Evolutionary conservation across 352 stramenopile genomes (phyloP), one percentile per base, ranked within the genome.

Genomic region (Peronosclerospora sorghi): DNA sequence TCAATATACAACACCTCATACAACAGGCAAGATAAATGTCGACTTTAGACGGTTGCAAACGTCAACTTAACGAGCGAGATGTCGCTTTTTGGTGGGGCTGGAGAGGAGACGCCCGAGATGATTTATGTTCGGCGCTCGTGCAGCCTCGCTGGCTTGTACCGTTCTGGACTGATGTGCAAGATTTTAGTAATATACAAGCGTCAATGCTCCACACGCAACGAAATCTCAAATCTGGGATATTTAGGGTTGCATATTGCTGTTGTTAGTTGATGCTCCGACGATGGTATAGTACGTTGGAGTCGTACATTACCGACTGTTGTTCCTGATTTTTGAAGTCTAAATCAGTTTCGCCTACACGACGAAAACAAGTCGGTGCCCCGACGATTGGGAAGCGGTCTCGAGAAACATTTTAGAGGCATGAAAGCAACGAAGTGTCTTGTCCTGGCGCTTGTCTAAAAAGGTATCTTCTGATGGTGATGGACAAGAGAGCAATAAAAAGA

Each of bases 111-210:
- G 23, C 18, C 41, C 12, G 2, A 41, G 55, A 46, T 65, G 56
- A 65, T 66, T 62, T 66, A 59, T 50, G 57, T 45, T 41, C 53
- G 45, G 52, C 57, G 38, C 17, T 38, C 38, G 42, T 32, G 30
- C 18, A 10, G 41, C 32, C 35, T 41, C 42, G 52, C 41, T 35
- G 26, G 44, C 20, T 54, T 50, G 35, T 40, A 1, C 8, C 21
- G 30, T 30, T 51, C 46, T 41, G 35, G 39, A 56, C 35, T 4
- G 37, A 55, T 32, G n/a, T n/a, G 35, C 17, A 34, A 51, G 28
- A 17, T 19, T 17, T 17, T 5, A 48, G 41, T 14, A 15, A 14
- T 4, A 34, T 13, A 14, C 9, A 15, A 15, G 8, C 40, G 53
- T 44, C 21, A 13, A 35, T 23, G 30, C 27, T 21, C 27, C 6